Percentiles rank a stretch among this genome's conserved stretches.
Conservation (phyloP, 352 stramenopile species). For the Phytophthora pistaciae region DNA sequence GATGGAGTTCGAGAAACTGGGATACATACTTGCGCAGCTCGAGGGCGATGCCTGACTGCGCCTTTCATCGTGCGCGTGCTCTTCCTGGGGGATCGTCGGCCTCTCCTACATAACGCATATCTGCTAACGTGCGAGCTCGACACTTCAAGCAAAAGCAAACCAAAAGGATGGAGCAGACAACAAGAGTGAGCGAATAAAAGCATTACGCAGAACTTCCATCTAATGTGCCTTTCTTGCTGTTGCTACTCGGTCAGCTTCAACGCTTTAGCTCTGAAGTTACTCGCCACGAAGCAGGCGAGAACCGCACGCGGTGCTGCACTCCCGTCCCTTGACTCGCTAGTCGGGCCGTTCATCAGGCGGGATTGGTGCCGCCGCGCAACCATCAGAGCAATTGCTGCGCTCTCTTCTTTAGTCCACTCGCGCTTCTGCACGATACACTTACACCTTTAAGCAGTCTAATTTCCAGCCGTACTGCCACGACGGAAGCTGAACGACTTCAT, state of each 20-base stretch:
- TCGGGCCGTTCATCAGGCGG: slow-evolving; percentile 14
- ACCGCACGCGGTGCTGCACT: slow-evolving; percentile 29
- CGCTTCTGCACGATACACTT: slow-evolving; percentile 39
- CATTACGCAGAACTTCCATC: slow-evolving; percentile 47
- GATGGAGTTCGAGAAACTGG: background rate
- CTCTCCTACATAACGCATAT: background rate
- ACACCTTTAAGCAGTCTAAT: slow-evolving; percentile 38
- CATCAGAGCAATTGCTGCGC: slow-evolving; percentile 20
- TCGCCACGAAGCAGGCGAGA: slow-evolving; percentile 13
- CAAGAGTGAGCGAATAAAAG: slow-evolving; percentile 22
- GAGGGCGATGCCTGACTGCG: background rate
- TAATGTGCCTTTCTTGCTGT: slow-evolving; percentile 38
- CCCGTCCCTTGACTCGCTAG: slow-evolving; percentile 32
- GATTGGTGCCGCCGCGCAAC: slow-evolving; percentile 8
- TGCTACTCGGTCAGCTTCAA: slow-evolving; percentile 30
- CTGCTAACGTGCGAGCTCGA: slow-evolving; percentile 1
- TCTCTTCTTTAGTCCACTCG: slow-evolving; percentile 30
- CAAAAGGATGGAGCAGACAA: background rate
- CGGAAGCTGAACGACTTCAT: slow-evolving; percentile 82
- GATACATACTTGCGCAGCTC: background rate
- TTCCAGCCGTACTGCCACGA: slow-evolving; percentile 64
- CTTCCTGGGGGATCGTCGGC: background rate
- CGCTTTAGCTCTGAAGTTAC: slow-evolving; percentile 18
- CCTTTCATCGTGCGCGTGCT: background rate
- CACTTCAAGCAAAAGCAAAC: background rate